These are phyloP conservation scores for Omphalotus guepiniiformis DNA, from an alignment of 768 basidiomycete genomes.

Conservation along the genomic window DNA sequence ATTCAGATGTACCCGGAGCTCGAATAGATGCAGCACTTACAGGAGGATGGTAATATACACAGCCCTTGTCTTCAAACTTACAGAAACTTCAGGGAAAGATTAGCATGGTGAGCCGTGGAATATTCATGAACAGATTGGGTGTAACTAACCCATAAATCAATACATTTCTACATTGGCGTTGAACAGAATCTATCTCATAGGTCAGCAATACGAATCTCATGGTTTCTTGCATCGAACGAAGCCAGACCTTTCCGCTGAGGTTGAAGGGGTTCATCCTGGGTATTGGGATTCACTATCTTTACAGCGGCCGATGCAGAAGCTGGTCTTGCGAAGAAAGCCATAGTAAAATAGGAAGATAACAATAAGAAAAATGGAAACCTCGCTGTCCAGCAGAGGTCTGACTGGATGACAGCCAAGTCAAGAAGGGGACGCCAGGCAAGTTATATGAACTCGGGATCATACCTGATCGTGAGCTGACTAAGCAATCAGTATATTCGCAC, in stretches of 20 bases:
- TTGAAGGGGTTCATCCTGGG: slow-evolving; percentile 38
- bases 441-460: too few relatives aligned
- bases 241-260: slow-evolving; percentile 54
- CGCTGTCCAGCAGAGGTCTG: slow-evolving; percentile 9
- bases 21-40: slow-evolving; percentile 32
- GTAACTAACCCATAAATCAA: slow-evolving; percentile 77
- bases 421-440: neutral
- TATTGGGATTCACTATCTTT: slow-evolving; percentile 64
- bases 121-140: neutral
- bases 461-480: too few relatives aligned
- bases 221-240: slow-evolving; percentile 8
- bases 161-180: slow-evolving; percentile 87
- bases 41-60: slow-evolving; percentile 77
- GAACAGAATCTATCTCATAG: slow-evolving; percentile 50
- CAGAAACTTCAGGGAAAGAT: slow-evolving; percentile 52
- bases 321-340: slow-evolving; percentile 71
- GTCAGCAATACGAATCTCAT: slow-evolving; percentile 10
- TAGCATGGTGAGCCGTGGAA: neutral
- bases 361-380: slow-evolving; percentile 7
- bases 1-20: neutral
- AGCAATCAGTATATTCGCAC: too few relatives aligned
- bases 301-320: slow-evolving; percentile 59
- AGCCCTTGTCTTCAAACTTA: slow-evolving; percentile 84
- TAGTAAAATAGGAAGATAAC: slow-evolving; percentile 21
- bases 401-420: slow-evolving; percentile 8